Base-by-base conservation (phyloP, 768 basidiomycete species). In the Inosperma sp. region DNA sequence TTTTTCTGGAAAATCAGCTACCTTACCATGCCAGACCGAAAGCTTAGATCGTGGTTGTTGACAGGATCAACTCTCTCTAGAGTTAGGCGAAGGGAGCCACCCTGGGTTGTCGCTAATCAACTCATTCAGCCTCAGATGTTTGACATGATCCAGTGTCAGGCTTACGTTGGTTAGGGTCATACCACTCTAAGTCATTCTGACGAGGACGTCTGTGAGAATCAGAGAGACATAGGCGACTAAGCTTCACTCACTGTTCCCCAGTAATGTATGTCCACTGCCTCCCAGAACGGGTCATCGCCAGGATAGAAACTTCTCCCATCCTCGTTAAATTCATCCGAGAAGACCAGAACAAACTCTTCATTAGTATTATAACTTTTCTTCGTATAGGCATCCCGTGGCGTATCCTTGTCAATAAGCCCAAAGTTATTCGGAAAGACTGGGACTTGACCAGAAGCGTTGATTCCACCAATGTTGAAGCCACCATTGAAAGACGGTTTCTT, bases 261-360 rank as follows among this genome's bases (percentile, higher is more conserved):
- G 62, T 88, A 89, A 63, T 86, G 83, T 7, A 84, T 45, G 62
- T 77, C 83, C 3, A 75, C 72, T 5, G 78, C 81, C 52, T 76
- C 73, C 75, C 76, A 84, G 58, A 78, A 83, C 2, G 83, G 82
- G 63, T 83, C 83, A 52, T 83, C 81, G 2, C 81, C 88, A 3
- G 82, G 76, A 65, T 81, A 83, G 62, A 88, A 88, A 6, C 80
- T 72, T 9, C 86, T 71, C 0, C 87, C 88, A 2, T 86, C 85
- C 19, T 62, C 64, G 52, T 91, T 80, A 65, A 93, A 93, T 70
- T 92, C 90, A 62, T 93, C 89, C 1, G 81, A 84, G 66, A 89
- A 93, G 14, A 89, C 81, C 47, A 87, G 70, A 60, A 64, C 62
- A 68, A 73, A 65, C 13, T 73, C 65, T n/a, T 54, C 53, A 27